These are phyloP conservation scores for Lasiosphaeria miniovina DNA, from an alignment of 495 filamentous ascomycete species.

Conservation along the genomic window DNA sequence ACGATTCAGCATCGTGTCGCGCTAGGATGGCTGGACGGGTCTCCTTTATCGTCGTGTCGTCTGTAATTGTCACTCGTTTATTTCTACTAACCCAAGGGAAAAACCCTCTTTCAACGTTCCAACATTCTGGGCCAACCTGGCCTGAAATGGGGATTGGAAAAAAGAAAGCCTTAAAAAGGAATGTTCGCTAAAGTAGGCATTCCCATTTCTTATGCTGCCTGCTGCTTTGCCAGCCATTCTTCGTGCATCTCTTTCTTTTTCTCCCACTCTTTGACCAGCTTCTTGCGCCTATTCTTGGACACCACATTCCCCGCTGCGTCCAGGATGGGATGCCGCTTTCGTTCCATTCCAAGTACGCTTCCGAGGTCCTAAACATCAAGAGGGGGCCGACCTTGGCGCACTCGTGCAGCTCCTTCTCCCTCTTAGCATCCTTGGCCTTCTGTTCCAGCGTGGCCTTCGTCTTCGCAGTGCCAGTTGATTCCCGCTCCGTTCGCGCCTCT, in stretches of 20 bases:
- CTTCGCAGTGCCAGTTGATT: slow-evolving; percentile 38
- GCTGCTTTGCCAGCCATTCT: slow-evolving; percentile 24
- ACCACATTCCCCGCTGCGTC: slow-evolving; percentile 62
- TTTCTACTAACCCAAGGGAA: too few species aligned
- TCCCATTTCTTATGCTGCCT: neutral
- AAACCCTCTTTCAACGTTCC: too few species aligned
- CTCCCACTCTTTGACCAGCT: slow-evolving; percentile 73
- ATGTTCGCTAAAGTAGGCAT: too few species aligned
- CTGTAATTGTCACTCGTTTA: too few species aligned
- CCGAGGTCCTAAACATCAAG: slow-evolving; percentile 55
- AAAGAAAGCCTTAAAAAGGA: too few species aligned
- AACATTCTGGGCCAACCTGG: too few species aligned
- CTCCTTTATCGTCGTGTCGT: too few species aligned
- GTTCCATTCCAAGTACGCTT: slow-evolving; percentile 67
- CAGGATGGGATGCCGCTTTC: slow-evolving; percentile 63
- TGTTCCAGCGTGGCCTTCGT: slow-evolving; percentile 48
- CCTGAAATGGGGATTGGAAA: too few species aligned
- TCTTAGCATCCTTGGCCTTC: slow-evolving; percentile 48
- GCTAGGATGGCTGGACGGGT: too few species aligned
- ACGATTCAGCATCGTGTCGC: too few species aligned
- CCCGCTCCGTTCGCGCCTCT: slow-evolving; percentile 58
- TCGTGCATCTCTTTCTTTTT: slow-evolving; percentile 73
- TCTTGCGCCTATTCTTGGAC: slow-evolving; percentile 65
- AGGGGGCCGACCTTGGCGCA: slow-evolving; percentile 28
- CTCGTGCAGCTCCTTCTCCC: slow-evolving; percentile 40